Percentiles rank a stretch among this genome's conserved stretches.
phyloP scores from a whole-genome alignment of 192 early-diverging fungal species.

The Linderina pennispora region DNA sequence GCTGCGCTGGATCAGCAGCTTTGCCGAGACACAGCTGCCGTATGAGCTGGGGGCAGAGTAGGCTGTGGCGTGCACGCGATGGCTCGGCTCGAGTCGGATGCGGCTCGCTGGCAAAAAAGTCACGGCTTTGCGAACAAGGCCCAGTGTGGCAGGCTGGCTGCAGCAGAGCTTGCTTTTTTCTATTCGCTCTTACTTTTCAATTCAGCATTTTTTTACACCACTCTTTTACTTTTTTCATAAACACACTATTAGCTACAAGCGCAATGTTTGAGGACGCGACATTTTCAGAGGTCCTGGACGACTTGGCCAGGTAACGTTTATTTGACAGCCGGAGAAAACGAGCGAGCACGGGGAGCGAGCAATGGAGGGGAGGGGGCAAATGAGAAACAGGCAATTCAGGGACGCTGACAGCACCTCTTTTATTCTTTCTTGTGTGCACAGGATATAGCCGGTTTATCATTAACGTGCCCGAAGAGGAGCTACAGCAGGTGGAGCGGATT shows the following conservation, averaged over 20 bases:
- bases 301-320: constrained; percentile 67
- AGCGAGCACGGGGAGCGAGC: no score
- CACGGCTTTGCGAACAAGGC: no score
- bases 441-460: constrained; percentile 86
- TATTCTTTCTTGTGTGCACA: neutral
- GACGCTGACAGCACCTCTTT: neutral
- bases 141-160: no score
- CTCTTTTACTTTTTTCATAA: constrained; percentile 1
- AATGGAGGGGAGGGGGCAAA: no score
- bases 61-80: no score
- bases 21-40: no score
- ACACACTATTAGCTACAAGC: neutral
- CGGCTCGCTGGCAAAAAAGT: no score
- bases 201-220: neutral
- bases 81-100: no score
- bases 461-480: constrained; percentile 94
- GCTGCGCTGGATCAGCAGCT: constrained; percentile 51
- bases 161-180: no score
- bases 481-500: constrained; percentile 89
- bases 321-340: no score
- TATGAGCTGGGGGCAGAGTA: no score
- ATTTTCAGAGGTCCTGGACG: constrained; percentile 82
- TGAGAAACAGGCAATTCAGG: neutral
- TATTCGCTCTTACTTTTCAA: no score
- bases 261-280: constrained; percentile 55